Conservation (phyloP, 192 early-diverging fungal species). For the Coemansia sp. region DNA sequence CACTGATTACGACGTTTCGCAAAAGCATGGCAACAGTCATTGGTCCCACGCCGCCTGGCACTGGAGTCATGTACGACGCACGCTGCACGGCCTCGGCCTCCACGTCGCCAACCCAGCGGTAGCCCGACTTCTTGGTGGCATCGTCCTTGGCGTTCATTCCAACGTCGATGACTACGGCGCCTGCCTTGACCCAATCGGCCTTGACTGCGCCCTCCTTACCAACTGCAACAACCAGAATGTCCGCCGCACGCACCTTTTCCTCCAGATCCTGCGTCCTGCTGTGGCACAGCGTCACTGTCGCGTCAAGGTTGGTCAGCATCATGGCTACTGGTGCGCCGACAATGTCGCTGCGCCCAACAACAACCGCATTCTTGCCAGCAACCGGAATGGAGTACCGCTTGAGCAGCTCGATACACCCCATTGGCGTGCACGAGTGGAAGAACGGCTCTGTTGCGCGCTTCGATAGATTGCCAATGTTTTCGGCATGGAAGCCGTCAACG, state of each 20-base stretch:
- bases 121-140: constrained; percentile 84
- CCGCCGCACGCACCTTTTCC: constrained; percentile 77
- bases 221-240: constrained; percentile 90
- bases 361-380: constrained; percentile 89
- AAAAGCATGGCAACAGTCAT: constrained; percentile 99
- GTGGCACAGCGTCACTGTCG: constrained; percentile 96
- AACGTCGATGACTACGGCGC: constrained; percentile 94
- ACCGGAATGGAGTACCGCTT: constrained; percentile 66
- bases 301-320: constrained; percentile 78
- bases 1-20: constrained; percentile 81
- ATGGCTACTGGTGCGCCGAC: constrained; percentile 84
- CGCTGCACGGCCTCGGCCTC: constrained; percentile 68
- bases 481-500: constrained; percentile 98
- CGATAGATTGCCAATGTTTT: constrained; percentile 89
- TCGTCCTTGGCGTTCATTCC: constrained; percentile 93
- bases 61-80: constrained; percentile 88
- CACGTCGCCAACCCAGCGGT: constrained; percentile 93
- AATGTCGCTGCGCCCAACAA: constrained; percentile 96
- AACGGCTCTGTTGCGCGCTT: constrained; percentile 77
- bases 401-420: constrained; percentile 88
- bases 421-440: constrained; percentile 97
- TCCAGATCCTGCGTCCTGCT: constrained; percentile 76
- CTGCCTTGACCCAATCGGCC: constrained; percentile 94
- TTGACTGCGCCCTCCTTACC: constrained; percentile 80
- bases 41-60: constrained; percentile 98